Evolutionary conservation across 441 rosid species (phyloP).

Genomic region (Aquilaria agallochum): DNA sequence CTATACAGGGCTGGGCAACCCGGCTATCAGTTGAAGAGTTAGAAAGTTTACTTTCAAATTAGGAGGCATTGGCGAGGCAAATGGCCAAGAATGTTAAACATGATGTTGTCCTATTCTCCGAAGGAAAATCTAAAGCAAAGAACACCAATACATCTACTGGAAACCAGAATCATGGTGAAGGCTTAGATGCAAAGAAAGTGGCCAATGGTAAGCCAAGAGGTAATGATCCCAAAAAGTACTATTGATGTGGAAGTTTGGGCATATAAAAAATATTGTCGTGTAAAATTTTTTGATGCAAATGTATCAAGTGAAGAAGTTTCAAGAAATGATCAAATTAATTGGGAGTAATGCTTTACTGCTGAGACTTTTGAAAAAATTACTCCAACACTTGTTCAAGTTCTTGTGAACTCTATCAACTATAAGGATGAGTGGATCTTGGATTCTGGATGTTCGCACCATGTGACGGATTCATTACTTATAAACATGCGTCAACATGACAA

Average conservation of each 20-base stretch:
- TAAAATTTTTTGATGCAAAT: background rate
- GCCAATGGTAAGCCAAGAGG: background rate
- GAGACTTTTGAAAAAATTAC: too few species aligned
- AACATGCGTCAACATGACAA: background rate
- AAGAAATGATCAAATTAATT: background rate
- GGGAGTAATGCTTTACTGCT: background rate
- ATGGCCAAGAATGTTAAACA: background rate
- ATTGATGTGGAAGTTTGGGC: background rate
- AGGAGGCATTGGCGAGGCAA: slow-evolving; percentile 12
- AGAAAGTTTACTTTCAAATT: slow-evolving; percentile 4
- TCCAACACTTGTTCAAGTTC: too few species aligned
- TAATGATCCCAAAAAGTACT: background rate
- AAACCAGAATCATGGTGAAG: background rate
- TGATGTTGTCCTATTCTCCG: background rate
- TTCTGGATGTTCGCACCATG: slow-evolving; percentile 7
- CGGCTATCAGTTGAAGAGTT: slow-evolving; percentile 12
- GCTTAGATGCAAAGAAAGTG: background rate
- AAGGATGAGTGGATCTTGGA: slow-evolving; percentile 9
- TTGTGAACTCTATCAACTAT: background rate
- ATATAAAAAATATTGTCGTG: background rate
- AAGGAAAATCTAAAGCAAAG: background rate
- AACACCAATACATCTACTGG: background rate
- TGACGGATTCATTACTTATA: background rate
- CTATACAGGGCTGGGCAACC: slow-evolving; percentile 15
- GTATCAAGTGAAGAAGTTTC: background rate